Percentiles rank a stretch among this genome's conserved stretches.
These are phyloP conservation scores for Apiospora kogelbergensis DNA, from an alignment of 2,329 filamentous ascomycete species.

Conservation along the genomic window DNA sequence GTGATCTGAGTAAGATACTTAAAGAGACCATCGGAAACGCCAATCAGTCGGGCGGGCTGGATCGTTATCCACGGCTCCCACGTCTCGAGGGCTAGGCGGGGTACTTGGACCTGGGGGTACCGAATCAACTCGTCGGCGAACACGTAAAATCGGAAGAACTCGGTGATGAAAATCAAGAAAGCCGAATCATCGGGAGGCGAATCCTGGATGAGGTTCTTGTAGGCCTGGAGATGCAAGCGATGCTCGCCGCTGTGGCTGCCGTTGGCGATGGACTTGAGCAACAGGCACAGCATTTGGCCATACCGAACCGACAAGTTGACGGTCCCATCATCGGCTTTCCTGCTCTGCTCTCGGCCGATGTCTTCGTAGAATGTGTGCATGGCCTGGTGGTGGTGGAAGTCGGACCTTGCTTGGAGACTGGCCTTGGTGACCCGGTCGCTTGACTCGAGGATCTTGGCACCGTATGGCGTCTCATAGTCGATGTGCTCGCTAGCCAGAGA, in stretches of 20 bases:
- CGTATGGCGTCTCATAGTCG: constrained; percentile 58
- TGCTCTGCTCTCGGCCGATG: constrained; percentile 42
- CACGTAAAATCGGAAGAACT: constrained; percentile 85
- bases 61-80: constrained; percentile 44
- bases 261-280: constrained; percentile 58
- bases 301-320: constrained; percentile 55
- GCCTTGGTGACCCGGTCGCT: constrained; percentile 47
- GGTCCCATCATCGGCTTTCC: constrained; percentile 43
- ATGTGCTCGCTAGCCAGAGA: constrained; percentile 80
- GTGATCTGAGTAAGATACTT: constrained; percentile 78
- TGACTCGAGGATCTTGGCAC: constrained; percentile 50
- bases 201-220: constrained; percentile 67
- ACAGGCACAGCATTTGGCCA: constrained; percentile 62
- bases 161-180: constrained; percentile 64
- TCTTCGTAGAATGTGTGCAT: constrained; percentile 51
- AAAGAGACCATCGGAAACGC: constrained; percentile 81
- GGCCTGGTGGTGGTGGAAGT: constrained; percentile 56
- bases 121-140: constrained; percentile 63
- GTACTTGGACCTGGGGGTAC: constrained; percentile 39
- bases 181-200: constrained; percentile 63
- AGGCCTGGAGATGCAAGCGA: constrained; percentile 75
- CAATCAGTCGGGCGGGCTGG: constrained; percentile 64
- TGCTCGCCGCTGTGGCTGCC: constrained; percentile 66
- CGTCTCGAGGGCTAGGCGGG: constrained; percentile 41
- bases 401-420: constrained; percentile 49